phyloP scores from a whole-genome alignment of 2,329 filamentous ascomycete species.

The Aspergillus intermedius region DNA sequence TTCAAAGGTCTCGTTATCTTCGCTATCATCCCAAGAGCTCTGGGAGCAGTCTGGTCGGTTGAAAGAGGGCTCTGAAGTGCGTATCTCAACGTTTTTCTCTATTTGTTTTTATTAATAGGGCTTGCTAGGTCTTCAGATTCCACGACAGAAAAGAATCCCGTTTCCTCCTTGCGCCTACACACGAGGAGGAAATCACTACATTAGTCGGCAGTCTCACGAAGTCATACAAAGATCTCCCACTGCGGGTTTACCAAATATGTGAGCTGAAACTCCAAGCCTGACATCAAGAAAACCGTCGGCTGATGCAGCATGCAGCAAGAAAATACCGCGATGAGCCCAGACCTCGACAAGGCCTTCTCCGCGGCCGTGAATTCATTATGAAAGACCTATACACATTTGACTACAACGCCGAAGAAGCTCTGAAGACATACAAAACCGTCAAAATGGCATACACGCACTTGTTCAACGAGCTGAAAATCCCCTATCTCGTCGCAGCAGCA shows the following conservation, averaged over 20 bases:
- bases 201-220: constrained; percentile 66
- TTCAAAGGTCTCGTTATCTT: constrained; percentile 74
- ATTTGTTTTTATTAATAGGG: not conserved
- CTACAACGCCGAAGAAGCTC: constrained; percentile 56
- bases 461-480: constrained; percentile 75
- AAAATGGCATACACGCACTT: constrained; percentile 66
- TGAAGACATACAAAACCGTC: constrained; percentile 73
- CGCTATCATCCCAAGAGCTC: constrained; percentile 74
- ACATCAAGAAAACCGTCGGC: too few relatives aligned
- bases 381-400: constrained; percentile 99
- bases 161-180: constrained; percentile 81
- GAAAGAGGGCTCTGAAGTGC: constrained; percentile 67
- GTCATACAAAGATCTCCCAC: constrained; percentile 79
- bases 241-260: constrained; percentile 88
- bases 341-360: constrained; percentile 78
- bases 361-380: constrained; percentile 91
- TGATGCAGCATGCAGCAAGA: constrained; percentile 49
- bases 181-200: constrained; percentile 91
- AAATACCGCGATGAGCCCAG: constrained; percentile 93
- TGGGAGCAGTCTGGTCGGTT: constrained; percentile 82
- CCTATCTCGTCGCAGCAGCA: constrained; percentile 77
- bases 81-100: not conserved
- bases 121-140: constrained; percentile 67
- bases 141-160: constrained; percentile 67
- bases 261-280: constrained; percentile 20